Evolutionary conservation across 306 rosid species (phyloP).

Genomic region (Oemleria cerasiformis): DNA sequence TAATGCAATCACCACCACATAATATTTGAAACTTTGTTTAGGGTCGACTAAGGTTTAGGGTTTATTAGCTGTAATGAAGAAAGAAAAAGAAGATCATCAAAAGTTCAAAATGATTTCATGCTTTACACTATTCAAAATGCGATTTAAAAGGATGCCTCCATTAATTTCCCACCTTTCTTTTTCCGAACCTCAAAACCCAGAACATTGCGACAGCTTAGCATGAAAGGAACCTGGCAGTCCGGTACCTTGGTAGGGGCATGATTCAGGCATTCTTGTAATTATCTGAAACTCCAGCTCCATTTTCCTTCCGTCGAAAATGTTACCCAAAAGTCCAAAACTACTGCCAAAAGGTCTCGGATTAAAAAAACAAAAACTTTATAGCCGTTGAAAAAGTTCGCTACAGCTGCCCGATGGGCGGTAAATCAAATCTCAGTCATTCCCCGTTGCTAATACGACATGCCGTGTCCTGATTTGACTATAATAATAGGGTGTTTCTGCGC

Average conservation of each 20-base stretch:
- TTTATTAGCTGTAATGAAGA: too few relatives aligned
- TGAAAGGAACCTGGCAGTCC: slow-evolving; percentile 5
- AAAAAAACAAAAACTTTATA: neutral
- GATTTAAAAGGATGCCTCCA: neutral
- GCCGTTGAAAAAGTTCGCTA: neutral
- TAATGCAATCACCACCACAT: too few relatives aligned
- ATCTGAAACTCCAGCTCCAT: neutral
- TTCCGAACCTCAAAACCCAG: neutral
- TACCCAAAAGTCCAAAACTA: neutral
- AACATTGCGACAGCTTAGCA: slow-evolving; percentile 10
- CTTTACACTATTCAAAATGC: too few relatives aligned
- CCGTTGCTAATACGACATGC: neutral
- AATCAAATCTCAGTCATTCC: neutral
- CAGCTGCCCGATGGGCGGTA: neutral
- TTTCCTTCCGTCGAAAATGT: neutral
- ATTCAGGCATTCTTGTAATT: neutral
- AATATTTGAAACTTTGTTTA: too few relatives aligned
- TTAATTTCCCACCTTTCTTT: neutral
- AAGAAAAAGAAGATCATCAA: too few relatives aligned
- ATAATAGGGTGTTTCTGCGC: neutral
- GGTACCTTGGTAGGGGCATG: neutral
- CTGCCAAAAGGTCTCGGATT: neutral
- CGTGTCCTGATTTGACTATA: neutral
- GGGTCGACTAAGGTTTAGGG: too few relatives aligned
- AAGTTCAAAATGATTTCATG: too few relatives aligned